These are phyloP conservation scores for Tetrahymena borealis DNA, from an alignment of 73 alveolate genomes.

Conservation along the genomic window DNA sequence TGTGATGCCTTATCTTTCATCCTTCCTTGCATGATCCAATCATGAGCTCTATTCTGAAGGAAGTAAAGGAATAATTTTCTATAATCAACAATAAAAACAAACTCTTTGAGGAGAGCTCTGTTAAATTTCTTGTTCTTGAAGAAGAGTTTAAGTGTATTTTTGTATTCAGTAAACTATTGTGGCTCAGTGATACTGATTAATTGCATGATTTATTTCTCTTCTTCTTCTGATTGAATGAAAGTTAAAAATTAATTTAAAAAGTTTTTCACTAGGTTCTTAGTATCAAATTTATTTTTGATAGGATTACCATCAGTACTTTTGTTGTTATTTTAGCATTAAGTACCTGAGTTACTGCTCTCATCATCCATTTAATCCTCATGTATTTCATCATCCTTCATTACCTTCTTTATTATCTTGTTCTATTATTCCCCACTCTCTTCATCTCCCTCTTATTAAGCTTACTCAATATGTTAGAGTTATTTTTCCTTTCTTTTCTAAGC, in stretches of 20 bases:
- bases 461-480: neutral
- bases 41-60: neutral
- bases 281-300: neutral
- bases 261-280: neutral
- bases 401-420: neutral
- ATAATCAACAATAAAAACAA: neutral
- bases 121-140: neutral
- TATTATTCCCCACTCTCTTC: neutral
- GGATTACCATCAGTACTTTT: neutral
- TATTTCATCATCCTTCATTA: neutral
- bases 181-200: neutral
- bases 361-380: neutral
- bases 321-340: neutral
- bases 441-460: neutral
- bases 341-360: neutral
- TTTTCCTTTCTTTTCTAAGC: neutral
- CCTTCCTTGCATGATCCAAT: neutral
- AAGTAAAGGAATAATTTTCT: neutral
- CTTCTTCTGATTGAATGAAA: neutral
- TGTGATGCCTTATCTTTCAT: neutral
- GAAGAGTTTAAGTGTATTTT: neutral
- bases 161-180: neutral
- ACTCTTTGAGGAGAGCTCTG: conserved; percentile 1
- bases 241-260: neutral
- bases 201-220: neutral